Conservation (phyloP, 352 stramenopile species). For the Pilasporangium apinafurcum region DNA sequence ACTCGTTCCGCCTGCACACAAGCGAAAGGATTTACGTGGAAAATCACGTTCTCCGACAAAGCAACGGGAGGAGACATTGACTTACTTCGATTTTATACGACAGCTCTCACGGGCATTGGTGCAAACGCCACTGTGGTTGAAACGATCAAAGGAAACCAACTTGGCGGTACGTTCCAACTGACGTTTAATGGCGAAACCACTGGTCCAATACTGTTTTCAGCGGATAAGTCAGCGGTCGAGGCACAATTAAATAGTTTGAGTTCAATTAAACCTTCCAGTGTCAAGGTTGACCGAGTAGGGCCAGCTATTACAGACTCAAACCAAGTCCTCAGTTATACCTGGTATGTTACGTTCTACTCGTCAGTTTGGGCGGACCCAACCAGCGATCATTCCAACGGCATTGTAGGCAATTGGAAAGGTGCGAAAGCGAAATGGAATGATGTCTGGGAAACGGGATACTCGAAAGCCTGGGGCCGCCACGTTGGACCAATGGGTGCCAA, state of each 20-base stretch:
- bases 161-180: constrained; percentile 90
- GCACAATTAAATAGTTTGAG: constrained; percentile 89
- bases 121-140: constrained; percentile 55
- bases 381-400: constrained; percentile 70
- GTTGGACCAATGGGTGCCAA: constrained; percentile 80
- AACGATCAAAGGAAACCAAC: constrained; percentile 78
- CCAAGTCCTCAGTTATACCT: constrained; percentile 87
- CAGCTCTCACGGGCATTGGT: constrained; percentile 24
- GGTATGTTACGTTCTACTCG: constrained; percentile 92
- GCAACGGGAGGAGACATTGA: constrained; percentile 82
- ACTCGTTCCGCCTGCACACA: constrained; percentile 58
- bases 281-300: constrained; percentile 74
- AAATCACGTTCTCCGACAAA: constrained; percentile 54
- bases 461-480: constrained; percentile 95
- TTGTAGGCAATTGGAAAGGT: constrained; percentile 92
- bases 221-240: constrained; percentile 77
- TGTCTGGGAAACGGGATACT: constrained; percentile 92
- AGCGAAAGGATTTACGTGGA: constrained; percentile 75
- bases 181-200: constrained; percentile 93
- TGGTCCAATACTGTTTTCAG: constrained; percentile 83
- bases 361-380: constrained; percentile 91
- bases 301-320: constrained; percentile 20
- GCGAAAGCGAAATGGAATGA: constrained; percentile 71
- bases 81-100: constrained; percentile 28
- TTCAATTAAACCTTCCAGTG: constrained; percentile 89